Conservation (phyloP, 768 basidiomycete genomes). For the Russula olivacea region DNA sequence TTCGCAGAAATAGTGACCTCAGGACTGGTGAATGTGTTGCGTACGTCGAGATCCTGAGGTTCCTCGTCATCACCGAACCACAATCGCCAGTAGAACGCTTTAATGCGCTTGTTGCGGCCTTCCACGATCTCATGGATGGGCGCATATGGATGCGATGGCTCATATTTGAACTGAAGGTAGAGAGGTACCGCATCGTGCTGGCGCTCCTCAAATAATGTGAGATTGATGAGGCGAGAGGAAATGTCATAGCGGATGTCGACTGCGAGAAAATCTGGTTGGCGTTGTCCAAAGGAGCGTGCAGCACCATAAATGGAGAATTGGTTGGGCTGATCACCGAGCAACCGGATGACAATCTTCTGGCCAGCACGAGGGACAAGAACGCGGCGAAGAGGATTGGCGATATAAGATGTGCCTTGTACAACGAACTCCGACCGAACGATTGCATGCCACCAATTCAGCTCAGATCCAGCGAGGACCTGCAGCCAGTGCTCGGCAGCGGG, state of each 20-base stretch:
- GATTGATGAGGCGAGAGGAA: constrained; percentile 50
- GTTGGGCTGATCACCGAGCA: constrained; percentile 40
- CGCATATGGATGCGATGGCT: constrained; percentile 80
- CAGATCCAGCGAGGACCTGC: constrained; percentile 73
- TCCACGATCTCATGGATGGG: constrained; percentile 88
- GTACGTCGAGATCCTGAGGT: constrained; percentile 73
- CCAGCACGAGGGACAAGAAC: constrained; percentile 74
- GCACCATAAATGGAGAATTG: constrained; percentile 69
- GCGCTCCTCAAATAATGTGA: constrained; percentile 83
- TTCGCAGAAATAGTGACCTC: constrained; percentile 73
- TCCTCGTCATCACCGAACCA: constrained; percentile 89
- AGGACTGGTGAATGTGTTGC: constrained; percentile 79
- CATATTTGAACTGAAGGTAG: constrained; percentile 74
- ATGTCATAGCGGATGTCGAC: constrained; percentile 61
- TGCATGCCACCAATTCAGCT: constrained; percentile 82
- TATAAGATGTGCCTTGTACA: constrained; percentile 78
- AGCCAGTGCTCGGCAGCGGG: constrained; percentile 75
- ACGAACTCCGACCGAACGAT: constrained; percentile 75
- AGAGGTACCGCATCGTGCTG: constrained; percentile 72
- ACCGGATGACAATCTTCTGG: constrained; percentile 67
- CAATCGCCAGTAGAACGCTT: constrained; percentile 96
- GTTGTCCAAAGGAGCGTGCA: constrained; percentile 72
- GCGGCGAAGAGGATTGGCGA: constrained; percentile 85
- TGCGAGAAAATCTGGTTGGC: constrained; percentile 75
- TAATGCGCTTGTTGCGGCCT: constrained; percentile 84